Evolutionary conservation across 805 yeast genomes (phyloP).

Genomic region (Wickerhamomyces xylosicus): DNA sequence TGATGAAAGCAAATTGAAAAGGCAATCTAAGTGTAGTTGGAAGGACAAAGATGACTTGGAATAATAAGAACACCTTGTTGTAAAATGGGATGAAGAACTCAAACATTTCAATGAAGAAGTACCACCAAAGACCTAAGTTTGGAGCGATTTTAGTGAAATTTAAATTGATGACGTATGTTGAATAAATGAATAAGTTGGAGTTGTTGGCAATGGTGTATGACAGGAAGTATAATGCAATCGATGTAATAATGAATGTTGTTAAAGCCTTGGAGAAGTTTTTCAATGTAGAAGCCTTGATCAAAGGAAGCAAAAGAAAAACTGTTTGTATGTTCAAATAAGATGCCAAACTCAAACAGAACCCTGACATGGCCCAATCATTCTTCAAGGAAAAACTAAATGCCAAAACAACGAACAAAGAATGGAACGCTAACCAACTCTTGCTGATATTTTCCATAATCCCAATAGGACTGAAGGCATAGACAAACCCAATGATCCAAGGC

Average conservation of each 20-base stretch:
- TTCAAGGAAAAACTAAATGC: constrained; percentile 35
- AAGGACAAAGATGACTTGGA: constrained; percentile 49
- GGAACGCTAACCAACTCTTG: constrained; percentile 53
- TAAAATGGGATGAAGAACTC: constrained; percentile 80
- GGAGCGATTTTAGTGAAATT: constrained; percentile 69
- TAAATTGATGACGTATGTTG: constrained; percentile 48
- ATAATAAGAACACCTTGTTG: constrained; percentile 73
- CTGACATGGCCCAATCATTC: constrained; percentile 29
- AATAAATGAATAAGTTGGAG: constrained; percentile 32
- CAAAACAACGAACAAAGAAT: constrained; percentile 45
- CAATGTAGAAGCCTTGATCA: constrained; percentile 23
- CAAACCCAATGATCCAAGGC: constrained; percentile 42
- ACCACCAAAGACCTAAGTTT: constrained; percentile 98
- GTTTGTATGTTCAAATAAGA: constrained; percentile 58
- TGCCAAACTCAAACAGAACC: constrained; percentile 49
- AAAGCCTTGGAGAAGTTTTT: constrained; percentile 14
- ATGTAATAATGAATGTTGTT: constrained; percentile 18
- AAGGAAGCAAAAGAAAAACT: constrained; percentile 47
- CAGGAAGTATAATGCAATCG: constrained; percentile 22
- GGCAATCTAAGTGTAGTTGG: constrained; percentile 73
- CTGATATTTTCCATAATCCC: constrained; percentile 58
- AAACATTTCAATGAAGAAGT: constrained; percentile 91
- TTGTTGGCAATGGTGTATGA: constrained; percentile 32
- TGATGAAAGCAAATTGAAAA: constrained; percentile 46
- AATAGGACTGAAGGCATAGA: constrained; percentile 76